Evolutionary conservation across 2,329 filamentous ascomycete species (phyloP), one percentile per base, ranked within the genome.

Genomic region (Hysterium pulicare): DNA sequence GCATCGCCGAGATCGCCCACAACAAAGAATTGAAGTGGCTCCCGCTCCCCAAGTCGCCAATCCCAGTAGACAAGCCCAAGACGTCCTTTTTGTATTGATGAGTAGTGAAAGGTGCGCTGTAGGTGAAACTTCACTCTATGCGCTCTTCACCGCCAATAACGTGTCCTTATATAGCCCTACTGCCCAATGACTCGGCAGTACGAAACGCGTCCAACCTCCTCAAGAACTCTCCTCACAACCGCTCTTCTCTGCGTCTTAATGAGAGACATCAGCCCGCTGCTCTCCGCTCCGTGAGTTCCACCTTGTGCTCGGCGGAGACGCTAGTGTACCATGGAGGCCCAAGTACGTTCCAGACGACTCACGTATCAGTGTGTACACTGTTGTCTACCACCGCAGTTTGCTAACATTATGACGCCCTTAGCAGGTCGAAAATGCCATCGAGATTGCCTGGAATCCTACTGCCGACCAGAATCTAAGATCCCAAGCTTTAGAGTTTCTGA

Each of bases 391-490:
- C 17, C 26, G 22, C 34, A 38, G 23, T 16, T 28, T 41, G 35
- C 45, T 50, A 37, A 50, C 32, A 9, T 32, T 13, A 28, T 34
- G 20, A 13, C 37, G 30, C 38, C 37, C 28, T 16, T 5, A 31
- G 20, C 44, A 96, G 88, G 84, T 96, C 69, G 87, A 93, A 73
- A 91, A 88, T 73, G 93, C 93, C 70, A 93, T 97, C 73, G 83
- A 93, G 69, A 94, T 97, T 72, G 88, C 89, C 69, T 93, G 84
- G 74, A 84, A 91, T 70, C 87, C 88, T 46, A 72, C 78, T 58
- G 86, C 89, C 58, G 82, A 90, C 68, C 82, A 67, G 51, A 59
- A 61, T 41, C 55, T 68, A 42, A 90, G 95, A 73, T 90, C 91
- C 53, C 86, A 96, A 74, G 91, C 93, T 50, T 86, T 87, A 66